Evolutionary conservation across 495 filamentous ascomycete species (phyloP).

Genomic region (Neurospora sp.): DNA sequence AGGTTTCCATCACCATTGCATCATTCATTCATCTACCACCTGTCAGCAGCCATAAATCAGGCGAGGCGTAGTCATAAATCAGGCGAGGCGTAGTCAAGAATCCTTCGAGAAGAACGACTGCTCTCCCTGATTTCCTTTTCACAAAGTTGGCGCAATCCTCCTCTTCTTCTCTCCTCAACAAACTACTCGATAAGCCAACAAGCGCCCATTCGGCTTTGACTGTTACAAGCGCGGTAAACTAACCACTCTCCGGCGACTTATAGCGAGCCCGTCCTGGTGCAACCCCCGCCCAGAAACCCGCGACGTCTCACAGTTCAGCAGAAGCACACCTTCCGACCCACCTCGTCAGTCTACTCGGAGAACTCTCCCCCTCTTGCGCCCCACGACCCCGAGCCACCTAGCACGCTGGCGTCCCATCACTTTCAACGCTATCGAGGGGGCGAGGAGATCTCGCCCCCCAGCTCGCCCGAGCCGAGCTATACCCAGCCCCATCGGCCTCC

Average conservation of each 20-base stretch:
- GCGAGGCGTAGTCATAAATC: not conserved
- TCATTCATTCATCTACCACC: not conserved
- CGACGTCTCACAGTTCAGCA: slow-evolving; percentile 20
- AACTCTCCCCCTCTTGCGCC: slow-evolving; percentile 16
- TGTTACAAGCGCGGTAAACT: not conserved
- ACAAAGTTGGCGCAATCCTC: not conserved
- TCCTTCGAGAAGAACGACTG: not conserved
- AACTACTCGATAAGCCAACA: not conserved
- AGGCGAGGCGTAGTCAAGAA: not conserved
- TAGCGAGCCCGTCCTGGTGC: slow-evolving; percentile 24
- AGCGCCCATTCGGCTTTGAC: not conserved
- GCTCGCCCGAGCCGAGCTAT: slow-evolving; percentile 33
- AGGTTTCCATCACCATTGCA: not conserved
- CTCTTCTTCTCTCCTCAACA: not conserved
- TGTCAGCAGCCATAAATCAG: not conserved
- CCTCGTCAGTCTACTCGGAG: slow-evolving; percentile 32
- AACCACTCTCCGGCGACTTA: not conserved
- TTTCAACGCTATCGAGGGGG: slow-evolving; percentile 20
- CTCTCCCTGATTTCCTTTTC: not conserved
- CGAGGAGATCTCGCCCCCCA: slow-evolving; percentile 37
- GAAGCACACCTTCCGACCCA: slow-evolving; percentile 23
- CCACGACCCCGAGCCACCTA: slow-evolving; percentile 21
- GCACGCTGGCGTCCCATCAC: slow-evolving; percentile 19
- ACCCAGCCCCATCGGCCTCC: slow-evolving; percentile 9
- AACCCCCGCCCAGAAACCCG: slow-evolving; percentile 26